These are phyloP conservation scores for Cladochytrium tenue DNA, from an alignment of 371 early-diverging fungal genomes.

Conservation along the genomic window DNA sequence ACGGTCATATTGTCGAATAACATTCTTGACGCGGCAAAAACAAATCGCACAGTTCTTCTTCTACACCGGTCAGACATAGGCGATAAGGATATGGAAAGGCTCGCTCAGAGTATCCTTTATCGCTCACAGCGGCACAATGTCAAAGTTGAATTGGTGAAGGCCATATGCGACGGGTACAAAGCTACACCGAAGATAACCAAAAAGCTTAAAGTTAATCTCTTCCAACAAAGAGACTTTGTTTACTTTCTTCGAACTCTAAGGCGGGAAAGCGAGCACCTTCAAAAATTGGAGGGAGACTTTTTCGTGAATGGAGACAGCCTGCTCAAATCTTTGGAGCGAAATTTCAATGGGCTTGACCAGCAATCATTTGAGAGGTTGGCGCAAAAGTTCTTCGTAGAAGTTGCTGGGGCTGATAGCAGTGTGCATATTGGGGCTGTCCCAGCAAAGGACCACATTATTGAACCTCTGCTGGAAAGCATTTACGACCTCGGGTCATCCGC, in stretches of 20 bases:
- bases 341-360: neutral
- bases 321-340: neutral
- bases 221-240: neutral
- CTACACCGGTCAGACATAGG: neutral
- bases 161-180: neutral
- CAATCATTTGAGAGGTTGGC: neutral
- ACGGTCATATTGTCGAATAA: neutral
- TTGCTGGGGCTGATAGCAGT: neutral
- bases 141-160: neutral
- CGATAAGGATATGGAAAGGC: neutral
- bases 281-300: neutral
- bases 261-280: neutral
- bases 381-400: neutral
- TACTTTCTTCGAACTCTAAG: neutral
- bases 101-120: neutral
- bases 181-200: neutral
- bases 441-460: neutral
- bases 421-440: neutral
- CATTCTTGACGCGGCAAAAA: neutral
- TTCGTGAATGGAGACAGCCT: neutral
- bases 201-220: neutral
- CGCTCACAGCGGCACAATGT: neutral
- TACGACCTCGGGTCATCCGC: neutral
- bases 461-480: neutral
- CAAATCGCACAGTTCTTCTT: neutral